phyloP scores from a whole-genome alignment of 2,329 filamentous ascomycete species.

The Fusarium sp. region DNA sequence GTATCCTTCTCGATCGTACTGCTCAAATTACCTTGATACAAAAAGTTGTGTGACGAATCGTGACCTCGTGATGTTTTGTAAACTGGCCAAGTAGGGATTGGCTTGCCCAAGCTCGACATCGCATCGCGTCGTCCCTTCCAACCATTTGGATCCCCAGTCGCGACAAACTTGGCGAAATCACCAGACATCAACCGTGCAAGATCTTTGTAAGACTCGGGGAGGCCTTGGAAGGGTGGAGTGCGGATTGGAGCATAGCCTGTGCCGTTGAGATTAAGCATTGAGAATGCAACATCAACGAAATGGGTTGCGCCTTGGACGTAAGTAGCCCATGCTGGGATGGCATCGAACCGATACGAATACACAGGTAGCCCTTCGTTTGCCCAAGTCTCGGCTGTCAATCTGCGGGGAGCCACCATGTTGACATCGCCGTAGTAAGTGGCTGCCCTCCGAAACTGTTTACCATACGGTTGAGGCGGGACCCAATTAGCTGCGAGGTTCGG shows the following conservation, averaged over 20 bases:
- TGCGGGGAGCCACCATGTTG: conserved; percentile 25
- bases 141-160: conserved; percentile 25
- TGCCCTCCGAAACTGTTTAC: conserved; percentile 18
- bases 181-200: conserved; percentile 20
- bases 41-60: background rate
- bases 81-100: conserved; percentile 15
- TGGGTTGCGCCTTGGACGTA: conserved; percentile 24
- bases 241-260: conserved; percentile 26
- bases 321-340: conserved; percentile 30
- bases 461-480: conserved; percentile 17
- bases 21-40: conserved; percentile 27
- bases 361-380: conserved; percentile 47
- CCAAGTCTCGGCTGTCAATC: conserved; percentile 25
- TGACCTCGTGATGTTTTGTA: background rate
- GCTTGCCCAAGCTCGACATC: conserved; percentile 8
- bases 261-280: conserved; percentile 28
- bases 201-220: conserved; percentile 20
- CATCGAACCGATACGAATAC: conserved; percentile 28
- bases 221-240: conserved; percentile 20
- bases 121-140: conserved; percentile 18
- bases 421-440: conserved; percentile 29
- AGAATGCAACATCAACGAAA: conserved; percentile 30
- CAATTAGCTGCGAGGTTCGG: conserved; percentile 18
- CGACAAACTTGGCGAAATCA: conserved; percentile 28
- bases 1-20: conserved; percentile 17